Conservation (phyloP, 176 grass and related monocot genomes). For the Secale cereale region DNA sequence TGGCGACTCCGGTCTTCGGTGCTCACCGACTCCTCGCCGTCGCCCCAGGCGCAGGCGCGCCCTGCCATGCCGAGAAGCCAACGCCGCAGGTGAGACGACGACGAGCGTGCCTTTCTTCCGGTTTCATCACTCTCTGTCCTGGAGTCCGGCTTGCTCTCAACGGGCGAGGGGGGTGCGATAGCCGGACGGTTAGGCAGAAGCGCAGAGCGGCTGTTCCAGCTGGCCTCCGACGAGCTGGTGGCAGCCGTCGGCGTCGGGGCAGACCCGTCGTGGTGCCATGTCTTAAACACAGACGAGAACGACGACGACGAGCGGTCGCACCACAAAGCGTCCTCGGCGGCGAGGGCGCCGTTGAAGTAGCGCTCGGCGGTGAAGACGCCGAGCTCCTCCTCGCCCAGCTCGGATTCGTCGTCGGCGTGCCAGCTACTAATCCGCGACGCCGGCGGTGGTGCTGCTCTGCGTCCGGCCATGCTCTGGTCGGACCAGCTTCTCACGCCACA, state of each 20-base stretch:
- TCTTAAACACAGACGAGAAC: constrained; percentile 31
- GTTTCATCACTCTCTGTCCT: not conserved
- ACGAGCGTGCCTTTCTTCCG: not conserved
- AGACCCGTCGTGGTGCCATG: constrained; percentile 10
- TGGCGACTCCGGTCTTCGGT: not conserved
- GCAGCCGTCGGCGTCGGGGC: constrained; percentile 10
- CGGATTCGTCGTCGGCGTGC: not conserved
- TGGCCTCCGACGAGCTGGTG: constrained; percentile 46
- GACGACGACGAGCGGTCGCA: constrained; percentile 32
- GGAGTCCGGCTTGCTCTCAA: not conserved
- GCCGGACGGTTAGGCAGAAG: not conserved
- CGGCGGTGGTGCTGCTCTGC: not conserved
- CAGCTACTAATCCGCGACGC: not conserved
- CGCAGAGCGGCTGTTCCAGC: constrained; percentile 42
- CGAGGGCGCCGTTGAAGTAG: constrained; percentile 39
- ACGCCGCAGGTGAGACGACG: constrained; percentile 19
- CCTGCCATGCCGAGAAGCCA: constrained; percentile 30
- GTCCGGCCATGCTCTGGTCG: not conserved
- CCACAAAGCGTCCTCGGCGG: constrained; percentile 19
- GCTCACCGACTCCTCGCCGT: not conserved
- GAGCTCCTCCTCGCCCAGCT: constrained; percentile 19
- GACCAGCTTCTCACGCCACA: not conserved
- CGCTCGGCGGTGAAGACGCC: constrained; percentile 46
- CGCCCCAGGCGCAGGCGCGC: not conserved
- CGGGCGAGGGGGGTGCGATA: not conserved